Base-by-base conservation (phyloP, 805 yeast species). In the Yamadazyma paraphyllophila region DNA sequence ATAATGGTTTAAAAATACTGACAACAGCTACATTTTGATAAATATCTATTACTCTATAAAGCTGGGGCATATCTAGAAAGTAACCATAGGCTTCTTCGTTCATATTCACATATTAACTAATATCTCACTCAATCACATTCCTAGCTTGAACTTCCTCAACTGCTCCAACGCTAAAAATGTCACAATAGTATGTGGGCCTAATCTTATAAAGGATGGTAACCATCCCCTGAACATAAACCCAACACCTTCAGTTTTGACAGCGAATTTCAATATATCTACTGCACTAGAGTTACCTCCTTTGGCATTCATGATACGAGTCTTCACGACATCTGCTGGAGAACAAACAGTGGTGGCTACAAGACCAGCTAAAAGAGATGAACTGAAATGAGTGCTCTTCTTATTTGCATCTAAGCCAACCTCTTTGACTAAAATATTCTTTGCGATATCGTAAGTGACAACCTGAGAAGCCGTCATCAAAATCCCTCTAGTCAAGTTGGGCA, bases 321-420 rank as follows among this genome's bases (percentile, higher is more conserved):
- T 89, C 40, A 88, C 82, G 2, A 88, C 96, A 64, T 88, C 96
- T 8, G 91, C 96, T 1, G 96, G 96, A 1, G 96, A 87, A 62
- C 96, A 89, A 14, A 88, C 85, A 0, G 96, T 89, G 0, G 96
- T 88, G 6, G 96, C 96, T 4, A 88, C 88, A 30, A 88, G 67
- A 13, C 96, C 96, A 1, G 96, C 96, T 51, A 85, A 58, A 49
- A 88, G 69, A 3, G 92, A 83, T 0, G 96, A 88, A 29, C 82
- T 61, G 58, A 88, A 88, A 63, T 88, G 96, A 2, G 96, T 88
- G 0, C 81, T 56, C 52, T 81, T 79, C 43, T 82, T 76, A 14
- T 76, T 65, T 35, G 87, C 80, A 57, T 85, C 82, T 65, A 82
- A 63, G 3, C 68, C 61, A 2, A 80, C 44, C 4, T 59, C 54